These are phyloP conservation scores for Mimosa bimucronata DNA, from an alignment of 306 rosid genomes.

Conservation along the genomic window DNA sequence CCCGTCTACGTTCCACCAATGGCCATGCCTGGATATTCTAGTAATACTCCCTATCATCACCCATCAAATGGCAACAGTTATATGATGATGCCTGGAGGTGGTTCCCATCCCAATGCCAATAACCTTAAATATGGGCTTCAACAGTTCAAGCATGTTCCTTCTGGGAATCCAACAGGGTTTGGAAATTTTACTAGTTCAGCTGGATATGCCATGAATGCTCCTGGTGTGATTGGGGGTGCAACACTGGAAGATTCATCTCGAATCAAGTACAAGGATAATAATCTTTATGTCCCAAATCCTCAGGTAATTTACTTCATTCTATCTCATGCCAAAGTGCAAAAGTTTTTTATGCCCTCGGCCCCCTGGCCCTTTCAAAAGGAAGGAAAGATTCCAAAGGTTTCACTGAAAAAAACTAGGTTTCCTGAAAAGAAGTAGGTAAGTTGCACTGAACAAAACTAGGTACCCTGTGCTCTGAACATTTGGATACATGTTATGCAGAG, in stretches of 20 bases:
- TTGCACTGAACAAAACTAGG: not conserved
- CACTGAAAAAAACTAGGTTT: not conserved
- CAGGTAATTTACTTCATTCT: slow-evolving; percentile 58
- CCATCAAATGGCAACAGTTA: slow-evolving; percentile 86
- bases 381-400: not conserved
- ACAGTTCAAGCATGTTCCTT: slow-evolving; percentile 90
- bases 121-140: slow-evolving; percentile 90
- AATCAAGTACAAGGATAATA: slow-evolving; percentile 88
- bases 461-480: not conserved
- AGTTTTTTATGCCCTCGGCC: not conserved
- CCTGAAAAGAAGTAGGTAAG: not conserved
- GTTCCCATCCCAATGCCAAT: slow-evolving; percentile 85
- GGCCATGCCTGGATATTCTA: slow-evolving; percentile 94
- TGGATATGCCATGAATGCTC: slow-evolving; percentile 84
- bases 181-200: slow-evolving; percentile 79
- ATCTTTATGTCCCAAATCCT: slow-evolving; percentile 88
- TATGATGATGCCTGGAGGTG: slow-evolving; percentile 93
- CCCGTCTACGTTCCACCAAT: slow-evolving; percentile 98
- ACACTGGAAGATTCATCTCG: slow-evolving; percentile 89
- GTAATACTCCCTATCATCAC: slow-evolving; percentile 86
- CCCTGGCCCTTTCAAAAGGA: not conserved
- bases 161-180: slow-evolving; percentile 83
- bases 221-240: slow-evolving; percentile 89
- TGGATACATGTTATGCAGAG: not conserved
- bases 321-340: not conserved